Base-by-base conservation (phyloP, 129 eudicot species). In the Tagetes erecta region DNA sequence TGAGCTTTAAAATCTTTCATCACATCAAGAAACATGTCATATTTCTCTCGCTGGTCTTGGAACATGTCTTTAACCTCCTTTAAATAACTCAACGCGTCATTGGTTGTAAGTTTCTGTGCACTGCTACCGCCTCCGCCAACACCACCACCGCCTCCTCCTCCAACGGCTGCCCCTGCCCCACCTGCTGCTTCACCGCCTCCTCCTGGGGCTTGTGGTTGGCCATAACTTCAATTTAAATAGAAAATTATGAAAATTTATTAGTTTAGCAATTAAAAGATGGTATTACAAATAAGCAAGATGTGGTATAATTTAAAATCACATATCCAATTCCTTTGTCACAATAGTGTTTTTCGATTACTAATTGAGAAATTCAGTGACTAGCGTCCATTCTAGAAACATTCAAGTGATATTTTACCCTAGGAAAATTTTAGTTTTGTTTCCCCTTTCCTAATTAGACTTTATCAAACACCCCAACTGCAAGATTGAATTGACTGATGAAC, bases 51-150 rank as follows among this genome's bases (percentile, higher is more conserved):
- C 64, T 94, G 94, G 67, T 88, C 91, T 70, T 85, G 89, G 70
- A 94, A 94, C 96, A 88, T 91, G 70, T 94, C 99, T 86, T 94
- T 94, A 60, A 94, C 99, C 77, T 94, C 91, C 76, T 94, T 94
- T 71, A 94, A 85, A 80, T 94, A 94, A 27, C 87, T 79, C 78
- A 94, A 82, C 2, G 99, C 99, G 56, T 94, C 99, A 74, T 85
- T 87, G 4, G 97, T 94, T 8, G 99, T 94, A n/a, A 91, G 95
- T 78, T 86, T 93, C 35, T 84, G 97, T 36, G 91, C 80, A 79
- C 87, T 75, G 45, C 77, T 81, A 38, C 73, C 84, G 13, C 82
- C 82, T 8, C 76, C 82, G 2, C 60, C 60, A 4, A 60, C 88
- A 69, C 85, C 6, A 82, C 86, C 12, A 76, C 85, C 4, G 59